Conservation (phyloP, 2,329 filamentous ascomycete species). For the Achaetomium macrosporum region DNA sequence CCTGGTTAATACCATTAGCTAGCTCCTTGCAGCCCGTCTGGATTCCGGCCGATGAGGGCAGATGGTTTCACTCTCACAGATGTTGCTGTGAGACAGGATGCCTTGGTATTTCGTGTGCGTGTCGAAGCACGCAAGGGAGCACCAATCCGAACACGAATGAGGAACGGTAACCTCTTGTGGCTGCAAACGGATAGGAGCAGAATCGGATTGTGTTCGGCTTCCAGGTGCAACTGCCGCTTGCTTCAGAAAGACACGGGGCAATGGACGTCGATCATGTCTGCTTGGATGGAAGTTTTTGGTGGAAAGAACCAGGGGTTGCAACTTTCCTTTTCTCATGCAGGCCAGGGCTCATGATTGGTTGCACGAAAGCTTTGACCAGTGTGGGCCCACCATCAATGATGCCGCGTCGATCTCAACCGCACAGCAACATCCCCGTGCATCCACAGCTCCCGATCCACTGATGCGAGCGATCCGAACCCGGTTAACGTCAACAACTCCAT, state of each 20-base stretch:
- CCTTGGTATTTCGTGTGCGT: neutral
- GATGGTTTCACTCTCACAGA: constrained; percentile 4
- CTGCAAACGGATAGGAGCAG: neutral
- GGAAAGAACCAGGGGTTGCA: neutral
- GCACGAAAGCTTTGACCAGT: constrained; percentile 1
- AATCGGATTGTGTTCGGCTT: neutral
- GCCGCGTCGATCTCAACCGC: constrained; percentile 7
- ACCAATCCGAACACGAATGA: neutral
- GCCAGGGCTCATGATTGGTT: constrained; percentile 2
- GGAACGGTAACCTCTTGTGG: too few species aligned
- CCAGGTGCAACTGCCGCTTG: neutral
- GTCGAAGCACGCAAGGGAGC: constrained; percentile 1
- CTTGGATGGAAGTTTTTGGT: neutral
- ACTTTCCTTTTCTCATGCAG: constrained; percentile 7
- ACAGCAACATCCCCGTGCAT: neutral
- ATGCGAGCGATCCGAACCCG: neutral
- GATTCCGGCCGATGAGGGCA: constrained; percentile 3
- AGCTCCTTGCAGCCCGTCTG: neutral
- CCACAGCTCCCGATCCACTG: neutral
- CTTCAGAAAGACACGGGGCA: neutral
- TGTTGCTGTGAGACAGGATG: constrained; percentile 1
- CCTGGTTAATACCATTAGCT: too few species aligned
- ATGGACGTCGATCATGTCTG: too few species aligned
- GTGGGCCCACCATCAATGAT: neutral
- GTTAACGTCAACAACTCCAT: neutral